phyloP scores from a whole-genome alignment of 352 stramenopile species.

The Phytophthora fragariaefolia region DNA sequence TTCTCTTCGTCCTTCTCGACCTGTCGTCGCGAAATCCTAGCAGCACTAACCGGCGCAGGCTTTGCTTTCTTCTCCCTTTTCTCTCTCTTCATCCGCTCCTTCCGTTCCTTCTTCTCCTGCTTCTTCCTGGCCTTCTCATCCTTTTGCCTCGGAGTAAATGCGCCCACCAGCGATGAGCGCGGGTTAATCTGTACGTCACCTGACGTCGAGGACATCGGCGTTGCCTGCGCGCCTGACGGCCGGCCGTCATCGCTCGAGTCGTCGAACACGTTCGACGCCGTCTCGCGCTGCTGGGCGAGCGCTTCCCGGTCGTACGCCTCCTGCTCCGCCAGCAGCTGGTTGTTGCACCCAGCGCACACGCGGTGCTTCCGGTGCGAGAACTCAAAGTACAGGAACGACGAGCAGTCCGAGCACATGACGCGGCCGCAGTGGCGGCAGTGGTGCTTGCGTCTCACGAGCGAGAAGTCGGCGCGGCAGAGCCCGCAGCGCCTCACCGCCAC shows the following conservation, averaged over 20 bases:
- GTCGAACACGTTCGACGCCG: conserved; percentile 16
- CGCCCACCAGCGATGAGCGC: conserved; percentile 15
- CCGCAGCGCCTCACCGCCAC: conserved; percentile 48
- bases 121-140: conserved; percentile 30
- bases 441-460: conserved; percentile 74
- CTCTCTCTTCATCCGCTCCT: conserved; percentile 27
- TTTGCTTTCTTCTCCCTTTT: conserved; percentile 13
- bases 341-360: conserved; percentile 60
- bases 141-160: conserved; percentile 11
- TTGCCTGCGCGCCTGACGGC: neutral
- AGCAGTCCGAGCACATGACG: conserved; percentile 84
- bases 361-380: conserved; percentile 69
- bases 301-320: conserved; percentile 34
- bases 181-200: conserved; percentile 6
- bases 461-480: conserved; percentile 68
- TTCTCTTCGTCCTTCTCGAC: conserved; percentile 6
- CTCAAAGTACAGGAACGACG: conserved; percentile 67
- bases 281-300: conserved; percentile 1
- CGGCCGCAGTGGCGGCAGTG: conserved; percentile 79
- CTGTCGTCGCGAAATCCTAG: neutral
- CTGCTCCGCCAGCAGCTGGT: conserved; percentile 32
- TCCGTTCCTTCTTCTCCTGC: conserved; percentile 20
- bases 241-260: conserved; percentile 18
- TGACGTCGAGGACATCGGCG: conserved; percentile 13
- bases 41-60: neutral